These are phyloP conservation scores for Starmerella bombicola DNA, from an alignment of 805 yeast species.

Conservation along the genomic window DNA sequence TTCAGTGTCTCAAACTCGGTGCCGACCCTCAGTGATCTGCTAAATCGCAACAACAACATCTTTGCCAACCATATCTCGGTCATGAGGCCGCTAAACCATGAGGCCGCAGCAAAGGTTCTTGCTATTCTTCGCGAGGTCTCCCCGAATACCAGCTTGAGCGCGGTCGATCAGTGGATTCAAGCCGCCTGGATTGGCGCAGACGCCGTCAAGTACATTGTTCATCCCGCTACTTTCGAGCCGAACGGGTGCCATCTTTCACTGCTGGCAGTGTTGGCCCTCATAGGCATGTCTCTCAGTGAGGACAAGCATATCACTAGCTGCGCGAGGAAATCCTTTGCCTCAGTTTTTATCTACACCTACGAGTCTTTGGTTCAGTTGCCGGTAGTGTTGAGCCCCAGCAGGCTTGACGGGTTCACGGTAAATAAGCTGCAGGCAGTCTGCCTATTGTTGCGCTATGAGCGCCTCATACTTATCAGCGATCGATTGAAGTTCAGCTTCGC, in stretches of 20 bases:
- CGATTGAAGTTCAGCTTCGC: constrained; percentile 6
- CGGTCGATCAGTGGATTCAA: constrained; percentile 5
- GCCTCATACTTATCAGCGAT: constrained; percentile 20
- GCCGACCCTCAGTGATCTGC: neutral
- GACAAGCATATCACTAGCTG: constrained; percentile 11
- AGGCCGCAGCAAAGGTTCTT: constrained; percentile 6
- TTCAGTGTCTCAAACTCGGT: neutral
- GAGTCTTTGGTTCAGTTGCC: constrained; percentile 15
- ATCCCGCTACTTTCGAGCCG: constrained; percentile 25
- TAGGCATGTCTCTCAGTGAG: constrained; percentile 26
- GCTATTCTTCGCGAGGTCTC: constrained; percentile 2
- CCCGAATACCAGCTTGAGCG: neutral
- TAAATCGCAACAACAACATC: neutral
- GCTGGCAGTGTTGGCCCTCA: constrained; percentile 22
- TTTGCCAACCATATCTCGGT: neutral
- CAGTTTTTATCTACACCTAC: constrained; percentile 21
- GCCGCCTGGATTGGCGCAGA: constrained; percentile 22
- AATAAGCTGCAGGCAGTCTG: constrained; percentile 26
- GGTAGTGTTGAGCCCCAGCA: constrained; percentile 5
- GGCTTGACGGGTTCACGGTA: constrained; percentile 15
- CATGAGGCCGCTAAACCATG: constrained; percentile 1
- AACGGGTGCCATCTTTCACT: constrained; percentile 21
- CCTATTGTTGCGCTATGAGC: constrained; percentile 25
- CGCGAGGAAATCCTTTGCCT: constrained; percentile 19
- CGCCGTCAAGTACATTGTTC: constrained; percentile 22